phyloP scores from a whole-genome alignment of 345 rosid genomes.

The Geranium brycei region DNA sequence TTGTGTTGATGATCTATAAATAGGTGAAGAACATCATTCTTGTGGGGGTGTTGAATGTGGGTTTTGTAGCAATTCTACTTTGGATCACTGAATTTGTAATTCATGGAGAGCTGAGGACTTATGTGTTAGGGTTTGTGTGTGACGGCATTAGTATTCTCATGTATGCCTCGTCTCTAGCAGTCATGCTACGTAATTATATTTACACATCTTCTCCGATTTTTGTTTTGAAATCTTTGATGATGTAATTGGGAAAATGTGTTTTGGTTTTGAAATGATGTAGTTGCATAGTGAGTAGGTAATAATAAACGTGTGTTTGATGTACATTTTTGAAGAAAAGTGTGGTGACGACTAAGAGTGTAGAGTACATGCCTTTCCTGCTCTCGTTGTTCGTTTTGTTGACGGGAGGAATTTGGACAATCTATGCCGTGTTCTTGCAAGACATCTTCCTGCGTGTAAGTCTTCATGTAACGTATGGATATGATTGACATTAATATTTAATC shows the following conservation, averaged over 20 bases:
- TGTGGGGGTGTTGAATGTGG: slow-evolving; percentile 35
- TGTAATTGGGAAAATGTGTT: too few species aligned
- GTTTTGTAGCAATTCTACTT: slow-evolving; percentile 35
- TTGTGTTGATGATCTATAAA: background rate
- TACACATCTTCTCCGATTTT: too few species aligned
- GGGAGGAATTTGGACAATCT: slow-evolving; percentile 40
- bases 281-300: too few species aligned
- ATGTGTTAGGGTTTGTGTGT: slow-evolving; percentile 42
- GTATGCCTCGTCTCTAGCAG: slow-evolving; percentile 69
- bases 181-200: slow-evolving; percentile 44
- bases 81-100: slow-evolving; percentile 27
- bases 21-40: slow-evolving; percentile 30
- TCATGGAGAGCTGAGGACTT: slow-evolving; percentile 28
- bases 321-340: slow-evolving; percentile 33
- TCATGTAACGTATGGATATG: background rate
- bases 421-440: slow-evolving; percentile 32
- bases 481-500: too few species aligned
- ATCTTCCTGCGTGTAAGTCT: slow-evolving; percentile 38
- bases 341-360: slow-evolving; percentile 38
- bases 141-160: slow-evolving; percentile 44
- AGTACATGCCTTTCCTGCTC: slow-evolving; percentile 45
- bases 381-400: slow-evolving; percentile 34
- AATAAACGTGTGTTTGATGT: too few species aligned
- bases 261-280: too few species aligned
- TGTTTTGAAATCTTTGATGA: too few species aligned